Evolutionary conservation across 768 basidiomycete species (phyloP), one percentile per base, ranked within the genome.

Genomic region (Mycena vitilis): DNA sequence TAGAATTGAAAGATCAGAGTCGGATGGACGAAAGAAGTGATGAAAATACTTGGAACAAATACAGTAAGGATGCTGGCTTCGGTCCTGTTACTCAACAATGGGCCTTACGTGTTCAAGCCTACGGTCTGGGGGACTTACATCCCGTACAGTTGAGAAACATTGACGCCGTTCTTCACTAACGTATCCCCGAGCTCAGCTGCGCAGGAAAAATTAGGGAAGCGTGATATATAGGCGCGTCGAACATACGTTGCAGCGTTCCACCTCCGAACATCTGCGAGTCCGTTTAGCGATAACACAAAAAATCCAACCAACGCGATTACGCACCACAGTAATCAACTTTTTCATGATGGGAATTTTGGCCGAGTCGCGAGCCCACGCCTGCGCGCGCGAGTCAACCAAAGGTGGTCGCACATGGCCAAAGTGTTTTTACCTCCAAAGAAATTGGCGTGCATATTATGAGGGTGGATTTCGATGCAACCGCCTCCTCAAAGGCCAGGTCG

Each of bases 121-220:
- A 30, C 30, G 30, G 5, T 30, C 30, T 18, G 23, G 2, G 5
- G 2, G 74, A 18, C 81, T 67, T 60, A 85, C 74, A 77, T 70
- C 25, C 83, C 85, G 58, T 82, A 86, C 23, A 78, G 69, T 3
- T 73, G 74, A 9, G 66, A 55, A 1, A 84, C 49, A 4, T 70
- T 65, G 4, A 75, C 68, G 16, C 75, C 75, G 10, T 71, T 51
- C n/a, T 52, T 22, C 10, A 66, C 59, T 7, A 75, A 65, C 36
- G 47, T 37, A 60, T 78, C 74, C 12, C 76, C 77, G 22, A 65
- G 12, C 15, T 18, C 65, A 5, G 73, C 75, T 60, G 47, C 63
- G 51, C 20, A 9, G n/a, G n/a, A n/a, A 10, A 22, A 0, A 25
- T 6, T 38, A 11, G 5, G 8, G 42, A 4, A 13, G 13, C 15